These are phyloP conservation scores for Cyanidioschyzon merolae DNA, from an alignment of 23 red algal genomes.

Conservation along the genomic window DNA sequence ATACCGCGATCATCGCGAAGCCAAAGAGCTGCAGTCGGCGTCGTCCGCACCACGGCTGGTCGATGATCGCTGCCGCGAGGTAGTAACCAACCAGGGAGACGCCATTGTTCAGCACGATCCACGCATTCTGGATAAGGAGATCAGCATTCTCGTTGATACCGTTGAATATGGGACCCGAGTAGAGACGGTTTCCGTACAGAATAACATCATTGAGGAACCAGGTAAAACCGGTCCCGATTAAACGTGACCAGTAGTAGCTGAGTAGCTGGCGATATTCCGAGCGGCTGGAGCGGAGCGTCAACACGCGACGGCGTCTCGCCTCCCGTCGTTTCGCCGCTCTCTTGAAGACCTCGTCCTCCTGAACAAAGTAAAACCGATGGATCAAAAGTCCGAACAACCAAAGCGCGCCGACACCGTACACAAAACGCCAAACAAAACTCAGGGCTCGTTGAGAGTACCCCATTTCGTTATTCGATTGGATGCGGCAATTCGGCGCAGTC, in stretches of 20 bases:
- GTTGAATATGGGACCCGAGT: slow-evolving; percentile 22
- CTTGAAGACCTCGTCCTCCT: neutral
- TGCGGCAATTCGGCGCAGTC: neutral
- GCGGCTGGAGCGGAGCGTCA: neutral
- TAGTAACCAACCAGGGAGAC: slow-evolving; percentile 27
- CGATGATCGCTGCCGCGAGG: slow-evolving; percentile 16
- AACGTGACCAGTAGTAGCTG: slow-evolving; percentile 12
- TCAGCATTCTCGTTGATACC: slow-evolving; percentile 18
- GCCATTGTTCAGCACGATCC: slow-evolving; percentile 23
- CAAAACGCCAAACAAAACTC: slow-evolving; percentile 11
- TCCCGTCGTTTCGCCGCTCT: neutral
- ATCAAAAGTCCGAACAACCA: neutral
- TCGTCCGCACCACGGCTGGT: slow-evolving; percentile 18
- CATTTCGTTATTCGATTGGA: neutral
- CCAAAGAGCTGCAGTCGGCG: slow-evolving; percentile 24
- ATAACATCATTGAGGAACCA: slow-evolving; percentile 31
- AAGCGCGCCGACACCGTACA: neutral
- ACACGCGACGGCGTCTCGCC: neutral
- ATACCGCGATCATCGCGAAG: slow-evolving; percentile 20
- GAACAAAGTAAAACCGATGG: neutral
- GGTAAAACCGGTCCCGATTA: slow-evolving; percentile 20
- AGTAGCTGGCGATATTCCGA: neutral
- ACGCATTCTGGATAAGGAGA: slow-evolving; percentile 5
- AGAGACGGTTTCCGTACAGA: slow-evolving; percentile 23
- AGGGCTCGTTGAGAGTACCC: neutral